phyloP scores from a whole-genome alignment of 2,329 filamentous ascomycete species.

The Ophiocordyceps robertsii region DNA sequence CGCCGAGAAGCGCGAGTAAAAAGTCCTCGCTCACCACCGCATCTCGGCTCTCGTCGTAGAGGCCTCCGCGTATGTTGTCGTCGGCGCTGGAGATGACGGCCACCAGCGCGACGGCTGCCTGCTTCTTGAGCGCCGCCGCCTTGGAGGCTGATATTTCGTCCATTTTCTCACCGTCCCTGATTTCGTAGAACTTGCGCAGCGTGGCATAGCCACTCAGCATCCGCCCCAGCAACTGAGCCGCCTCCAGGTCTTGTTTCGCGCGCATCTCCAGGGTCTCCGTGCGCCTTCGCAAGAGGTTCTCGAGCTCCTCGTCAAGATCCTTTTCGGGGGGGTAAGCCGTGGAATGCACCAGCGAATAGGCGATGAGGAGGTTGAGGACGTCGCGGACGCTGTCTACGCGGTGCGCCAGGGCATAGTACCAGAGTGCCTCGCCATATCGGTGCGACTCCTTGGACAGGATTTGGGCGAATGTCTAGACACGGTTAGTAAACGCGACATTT shows the following conservation, averaged over 20 bases:
- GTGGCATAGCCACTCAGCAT: constrained; percentile 89
- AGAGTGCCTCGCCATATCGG: constrained; percentile 72
- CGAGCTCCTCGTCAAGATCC: constrained; percentile 62
- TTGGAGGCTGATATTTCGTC: constrained; percentile 17
- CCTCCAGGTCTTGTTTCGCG: constrained; percentile 63
- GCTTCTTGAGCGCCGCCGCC: constrained; percentile 48
- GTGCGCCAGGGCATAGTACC: constrained; percentile 84
- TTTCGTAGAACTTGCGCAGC: constrained; percentile 75
- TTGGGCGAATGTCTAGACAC: constrained; percentile 63
- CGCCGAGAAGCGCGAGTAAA: constrained; percentile 68
- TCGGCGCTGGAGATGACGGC: constrained; percentile 78
- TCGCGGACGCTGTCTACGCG: constrained; percentile 66
- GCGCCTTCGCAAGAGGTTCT: constrained; percentile 56
- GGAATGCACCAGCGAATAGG: constrained; percentile 76
- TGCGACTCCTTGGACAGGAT: constrained; percentile 57
- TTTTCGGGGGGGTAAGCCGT: constrained; percentile 59
- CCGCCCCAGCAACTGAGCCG: constrained; percentile 69
- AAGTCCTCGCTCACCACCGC: constrained; percentile 84
- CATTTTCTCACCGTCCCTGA: constrained; percentile 48
- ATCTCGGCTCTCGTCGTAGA: constrained; percentile 70
- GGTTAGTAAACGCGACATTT: constrained; percentile 11
- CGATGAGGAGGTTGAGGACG: constrained; percentile 75
- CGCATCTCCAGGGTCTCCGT: constrained; percentile 58
- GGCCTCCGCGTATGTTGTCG: constrained; percentile 80
- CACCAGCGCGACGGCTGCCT: constrained; percentile 59